phyloP scores from a whole-genome alignment of 768 basidiomycete species.

The Lyophyllum decastes region DNA sequence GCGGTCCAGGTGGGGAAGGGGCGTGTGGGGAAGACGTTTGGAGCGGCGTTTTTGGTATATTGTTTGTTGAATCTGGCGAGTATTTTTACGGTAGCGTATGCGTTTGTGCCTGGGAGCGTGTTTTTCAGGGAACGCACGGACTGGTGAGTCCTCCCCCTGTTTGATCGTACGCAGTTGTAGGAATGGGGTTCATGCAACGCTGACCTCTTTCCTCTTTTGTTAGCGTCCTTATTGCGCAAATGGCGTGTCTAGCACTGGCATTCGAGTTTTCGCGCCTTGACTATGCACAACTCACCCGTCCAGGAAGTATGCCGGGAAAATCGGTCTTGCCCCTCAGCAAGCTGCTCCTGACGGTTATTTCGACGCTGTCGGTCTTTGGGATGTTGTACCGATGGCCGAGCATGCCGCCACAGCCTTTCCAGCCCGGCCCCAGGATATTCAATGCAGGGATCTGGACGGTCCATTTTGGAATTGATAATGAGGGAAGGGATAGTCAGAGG shows the following conservation, averaged over 20 bases:
- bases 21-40: constrained; percentile 50
- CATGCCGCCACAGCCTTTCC: constrained; percentile 54
- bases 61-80: constrained; percentile 66
- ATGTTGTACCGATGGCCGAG: constrained; percentile 58
- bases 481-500: constrained; percentile 71
- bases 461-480: constrained; percentile 84
- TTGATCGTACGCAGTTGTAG: not conserved
- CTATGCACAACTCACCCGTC: not conserved
- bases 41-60: constrained; percentile 59
- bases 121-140: constrained; percentile 79
- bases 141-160: constrained; percentile 44
- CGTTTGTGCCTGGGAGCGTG: constrained; percentile 82
- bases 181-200: not conserved
- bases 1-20: constrained; percentile 42
- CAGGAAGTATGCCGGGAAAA: not conserved
- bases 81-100: constrained; percentile 87
- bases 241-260: constrained; percentile 48
- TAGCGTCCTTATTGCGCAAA: constrained; percentile 58
- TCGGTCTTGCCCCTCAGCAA: constrained; percentile 27
- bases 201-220: not conserved
- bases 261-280: constrained; percentile 39
- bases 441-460: constrained; percentile 90
- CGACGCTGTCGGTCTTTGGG: constrained; percentile 49
- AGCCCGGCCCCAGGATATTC: constrained; percentile 64
- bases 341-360: constrained; percentile 37